Evolutionary conservation across 108 stramenopile genomes (phyloP), one percentile per base, ranked within the genome.

Genomic region (Cyclotella atomus): DNA sequence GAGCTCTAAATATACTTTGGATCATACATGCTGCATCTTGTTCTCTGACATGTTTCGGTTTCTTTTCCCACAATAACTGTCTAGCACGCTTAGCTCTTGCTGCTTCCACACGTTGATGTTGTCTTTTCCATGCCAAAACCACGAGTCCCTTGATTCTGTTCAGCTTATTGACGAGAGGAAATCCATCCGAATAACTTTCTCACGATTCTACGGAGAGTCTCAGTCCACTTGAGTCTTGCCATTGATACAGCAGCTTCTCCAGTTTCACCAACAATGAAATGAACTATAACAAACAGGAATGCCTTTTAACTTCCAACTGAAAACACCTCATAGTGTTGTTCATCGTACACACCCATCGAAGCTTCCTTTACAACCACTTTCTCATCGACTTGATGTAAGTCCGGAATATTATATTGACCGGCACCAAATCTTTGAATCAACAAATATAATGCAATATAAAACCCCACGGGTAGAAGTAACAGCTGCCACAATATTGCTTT

Each of bases 381-480:
- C n/a, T 49, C 47, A 19, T 49, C n/a, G 4, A 49, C 47, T 49
- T 12, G 4, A 49, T 49, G 16, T 17, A 49, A n/a, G n/a, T 49
- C 47, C n/a, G 9, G 16, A 49, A 49, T 12, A 4, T 12, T n/a
- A n/a, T n/a, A n/a, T 49, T 49, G 17, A 4, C 47, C 47, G n/a
- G 4, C 16, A 49, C 47, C 4, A 4, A 49, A 4, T 49, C 47
- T 49, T n/a, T 49, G 10, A 19, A n/a, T n/a, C 4, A 17, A 4
- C 9, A n/a, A 19, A 49, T 49, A 49, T 4, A 49, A 4, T 49
- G 47, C 47, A 4, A 49, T 17, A 49, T 49, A 49, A 19, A 49
- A 49, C n/a, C 47, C 47, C 47, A 49, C n/a, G 47, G 47, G 47
- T 49, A 49, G n/a, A n/a, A 49, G 47, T n/a, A 49, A 49, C n/a